phyloP scores from a whole-genome alignment of 192 early-diverging fungal species.

The Gryganskiella cystojenkinii region DNA sequence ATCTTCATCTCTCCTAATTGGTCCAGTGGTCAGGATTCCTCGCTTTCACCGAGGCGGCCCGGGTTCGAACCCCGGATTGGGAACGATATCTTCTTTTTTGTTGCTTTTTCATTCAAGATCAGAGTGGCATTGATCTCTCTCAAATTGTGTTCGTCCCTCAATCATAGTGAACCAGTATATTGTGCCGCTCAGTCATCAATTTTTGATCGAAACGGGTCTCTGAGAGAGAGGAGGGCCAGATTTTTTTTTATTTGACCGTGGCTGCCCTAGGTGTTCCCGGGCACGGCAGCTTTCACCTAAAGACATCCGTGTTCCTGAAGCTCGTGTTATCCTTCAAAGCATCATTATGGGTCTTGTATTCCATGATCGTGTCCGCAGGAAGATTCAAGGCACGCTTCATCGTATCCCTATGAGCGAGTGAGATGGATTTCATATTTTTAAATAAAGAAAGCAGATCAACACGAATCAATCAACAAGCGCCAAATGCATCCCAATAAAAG shows the following conservation, averaged over 20 bases:
- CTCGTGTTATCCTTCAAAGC: constrained; percentile 88
- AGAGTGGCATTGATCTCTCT: no score
- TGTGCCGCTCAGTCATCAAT: no score
- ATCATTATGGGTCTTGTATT: constrained; percentile 95
- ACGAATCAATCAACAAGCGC: not conserved
- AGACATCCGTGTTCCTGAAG: constrained; percentile 87
- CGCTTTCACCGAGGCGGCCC: no score
- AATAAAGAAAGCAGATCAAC: constrained; percentile 4
- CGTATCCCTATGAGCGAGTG: constrained; percentile 69
- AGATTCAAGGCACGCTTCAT: constrained; percentile 88
- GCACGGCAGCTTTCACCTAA: constrained; percentile 57
- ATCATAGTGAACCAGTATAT: no score
- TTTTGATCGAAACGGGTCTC: no score
- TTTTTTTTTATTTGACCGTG: not conserved
- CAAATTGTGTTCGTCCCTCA: no score
- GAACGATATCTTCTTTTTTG: no score
- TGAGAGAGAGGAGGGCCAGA: not conserved
- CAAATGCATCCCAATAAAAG: not conserved
- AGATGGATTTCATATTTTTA: not conserved
- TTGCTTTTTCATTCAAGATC: no score
- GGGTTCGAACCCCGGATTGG: no score
- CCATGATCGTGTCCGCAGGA: constrained; percentile 89
- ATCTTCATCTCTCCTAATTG: no score
- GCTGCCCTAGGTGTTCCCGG: not conserved
- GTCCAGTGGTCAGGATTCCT: no score